These are phyloP conservation scores for Oryza glumipatula DNA, from an alignment of 176 grass and related monocot genomes.

Conservation along the genomic window DNA sequence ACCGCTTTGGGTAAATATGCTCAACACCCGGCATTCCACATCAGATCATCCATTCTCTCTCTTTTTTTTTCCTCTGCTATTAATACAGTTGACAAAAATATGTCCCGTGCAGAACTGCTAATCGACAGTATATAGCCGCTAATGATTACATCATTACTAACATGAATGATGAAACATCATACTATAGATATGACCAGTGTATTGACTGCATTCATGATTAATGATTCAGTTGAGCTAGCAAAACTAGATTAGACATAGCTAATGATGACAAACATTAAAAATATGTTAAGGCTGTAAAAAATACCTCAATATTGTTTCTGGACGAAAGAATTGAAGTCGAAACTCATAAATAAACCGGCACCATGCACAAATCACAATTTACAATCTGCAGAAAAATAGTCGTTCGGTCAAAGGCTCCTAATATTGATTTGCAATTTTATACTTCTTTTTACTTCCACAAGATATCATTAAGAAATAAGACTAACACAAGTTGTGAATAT, in stretches of 20 bases:
- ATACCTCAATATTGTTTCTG: background rate
- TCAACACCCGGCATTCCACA: background rate
- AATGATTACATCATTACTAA: background rate
- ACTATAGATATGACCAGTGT: background rate
- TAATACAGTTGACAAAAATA: background rate
- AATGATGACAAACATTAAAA: background rate
- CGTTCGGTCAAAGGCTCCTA: background rate
- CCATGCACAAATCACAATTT: background rate
- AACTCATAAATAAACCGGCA: background rate
- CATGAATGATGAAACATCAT: background rate
- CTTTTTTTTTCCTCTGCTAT: background rate
- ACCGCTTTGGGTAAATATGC: slow-evolving; percentile 32
- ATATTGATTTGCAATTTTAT: background rate
- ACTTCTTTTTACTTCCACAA: background rate
- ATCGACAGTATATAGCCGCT: background rate
- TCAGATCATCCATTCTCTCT: background rate
- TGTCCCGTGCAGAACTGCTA: background rate
- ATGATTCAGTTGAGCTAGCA: background rate
- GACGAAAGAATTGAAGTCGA: background rate
- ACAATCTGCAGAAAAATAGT: background rate
- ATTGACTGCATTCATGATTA: background rate
- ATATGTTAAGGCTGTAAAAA: background rate
- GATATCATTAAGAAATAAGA: background rate
- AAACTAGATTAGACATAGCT: slow-evolving; percentile 5
- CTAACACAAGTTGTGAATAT: background rate